phyloP scores from a whole-genome alignment of 352 stramenopile species.

The Phytopythium aichiense region DNA sequence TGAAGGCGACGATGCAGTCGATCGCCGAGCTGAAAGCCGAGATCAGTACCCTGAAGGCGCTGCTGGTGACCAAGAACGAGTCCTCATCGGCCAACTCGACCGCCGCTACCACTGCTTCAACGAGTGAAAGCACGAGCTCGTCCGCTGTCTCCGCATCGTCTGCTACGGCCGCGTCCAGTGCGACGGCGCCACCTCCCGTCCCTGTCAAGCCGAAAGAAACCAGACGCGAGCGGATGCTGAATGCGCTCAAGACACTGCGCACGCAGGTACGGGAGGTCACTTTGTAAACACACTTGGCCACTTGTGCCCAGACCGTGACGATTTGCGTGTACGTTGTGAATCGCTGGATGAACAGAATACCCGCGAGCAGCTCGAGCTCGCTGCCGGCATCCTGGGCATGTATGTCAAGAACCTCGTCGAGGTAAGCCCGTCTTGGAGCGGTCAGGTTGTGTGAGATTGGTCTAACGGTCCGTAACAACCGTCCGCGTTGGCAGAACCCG shows the following conservation, averaged over 20 bases:
- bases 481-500: conserved; percentile 42
- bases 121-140: background rate
- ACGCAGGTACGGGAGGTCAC: conserved; percentile 30
- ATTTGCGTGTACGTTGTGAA: background rate
- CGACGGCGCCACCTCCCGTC: conserved; percentile 6
- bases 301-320: background rate
- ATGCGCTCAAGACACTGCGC: conserved; percentile 41
- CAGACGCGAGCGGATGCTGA: conserved; percentile 41
- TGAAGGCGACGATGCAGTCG: conserved; percentile 38
- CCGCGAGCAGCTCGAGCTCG: conserved; percentile 61
- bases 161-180: background rate
- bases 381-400: conserved; percentile 73
- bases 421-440: conserved; percentile 21
- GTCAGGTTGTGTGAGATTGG: background rate
- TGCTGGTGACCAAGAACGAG: conserved; percentile 38
- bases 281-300: background rate
- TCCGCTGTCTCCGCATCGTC: background rate
- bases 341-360: conserved; percentile 42
- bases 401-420: conserved; percentile 86
- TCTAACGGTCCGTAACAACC: background rate
- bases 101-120: conserved; percentile 2
- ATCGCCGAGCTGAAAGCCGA: conserved; percentile 70
- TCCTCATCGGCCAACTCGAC: background rate
- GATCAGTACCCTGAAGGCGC: conserved; percentile 57
- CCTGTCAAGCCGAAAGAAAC: conserved; percentile 14